Evolutionary conservation across 768 basidiomycete genomes (phyloP).

Genomic region (Tylopilus sp.): DNA sequence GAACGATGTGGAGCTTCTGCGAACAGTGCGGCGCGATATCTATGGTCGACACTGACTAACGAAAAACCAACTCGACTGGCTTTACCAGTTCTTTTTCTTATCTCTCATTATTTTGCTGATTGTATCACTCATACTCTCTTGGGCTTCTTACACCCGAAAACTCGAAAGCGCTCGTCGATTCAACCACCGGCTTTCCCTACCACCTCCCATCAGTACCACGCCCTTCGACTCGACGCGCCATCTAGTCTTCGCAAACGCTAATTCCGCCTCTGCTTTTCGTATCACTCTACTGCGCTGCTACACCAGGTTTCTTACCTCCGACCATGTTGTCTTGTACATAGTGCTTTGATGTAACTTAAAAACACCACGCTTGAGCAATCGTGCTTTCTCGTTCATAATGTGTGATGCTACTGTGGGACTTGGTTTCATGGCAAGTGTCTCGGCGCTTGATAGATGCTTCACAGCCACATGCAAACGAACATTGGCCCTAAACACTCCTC

Average conservation of each 20-base stretch:
- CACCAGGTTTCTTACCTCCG: conserved; percentile 14
- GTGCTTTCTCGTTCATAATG: conserved; percentile 1
- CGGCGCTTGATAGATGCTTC: background rate
- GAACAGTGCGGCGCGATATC: conserved; percentile 88
- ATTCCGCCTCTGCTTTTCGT: conserved; percentile 16
- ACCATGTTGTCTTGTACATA: conserved; percentile 31
- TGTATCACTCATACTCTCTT: conserved; percentile 24
- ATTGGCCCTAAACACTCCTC: conserved; percentile 10
- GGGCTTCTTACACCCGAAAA: conserved; percentile 24
- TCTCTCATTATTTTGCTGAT: conserved; percentile 33
- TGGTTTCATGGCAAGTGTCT: background rate
- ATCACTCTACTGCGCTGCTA: conserved; percentile 20
- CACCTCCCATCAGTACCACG: conserved; percentile 14
- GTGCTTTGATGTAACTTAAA: conserved; percentile 30
- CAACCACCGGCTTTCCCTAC: conserved; percentile 17
- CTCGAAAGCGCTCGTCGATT: conserved; percentile 21
- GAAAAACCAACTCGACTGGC: conserved; percentile 2
- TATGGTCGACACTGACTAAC: conserved; percentile 74
- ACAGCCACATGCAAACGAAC: conserved; percentile 25
- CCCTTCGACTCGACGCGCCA: conserved; percentile 23
- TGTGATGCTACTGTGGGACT: background rate
- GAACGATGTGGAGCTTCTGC: conserved; percentile 84
- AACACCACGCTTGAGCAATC: conserved; percentile 6
- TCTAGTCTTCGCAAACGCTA: conserved; percentile 16
- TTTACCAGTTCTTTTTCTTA: conserved; percentile 20